Evolutionary conservation across 768 basidiomycete genomes (phyloP), one percentile per base, ranked within the genome.

Genomic region (Tephrocybe sp.): DNA sequence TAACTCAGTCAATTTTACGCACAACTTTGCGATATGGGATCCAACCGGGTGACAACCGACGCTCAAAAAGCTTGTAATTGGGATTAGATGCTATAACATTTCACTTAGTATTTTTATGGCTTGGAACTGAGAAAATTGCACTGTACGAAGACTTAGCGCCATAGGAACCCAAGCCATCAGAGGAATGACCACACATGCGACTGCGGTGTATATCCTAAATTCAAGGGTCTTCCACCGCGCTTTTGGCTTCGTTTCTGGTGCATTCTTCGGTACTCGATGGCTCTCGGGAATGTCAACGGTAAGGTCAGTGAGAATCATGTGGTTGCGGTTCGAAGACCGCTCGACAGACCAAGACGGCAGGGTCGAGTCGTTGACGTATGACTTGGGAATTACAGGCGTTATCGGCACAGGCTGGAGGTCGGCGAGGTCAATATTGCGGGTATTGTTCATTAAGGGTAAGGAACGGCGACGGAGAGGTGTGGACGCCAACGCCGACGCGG

Each of bases 81-180:
- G 80, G 80, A 66, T 93, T 85, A 41, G 78, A 77, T 30, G 77
- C 90, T 92, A 28, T 2, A 43, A 47, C 15, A 45, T 9, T 40
- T 27, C 31, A 13, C 9, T 44, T 5, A 51, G 5, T n/a, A 27
- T 9, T 4, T n/a, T 11, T 19, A 25, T 22, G 5, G 3, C 16
- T 1, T 24, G 11, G 5, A 19, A n/a, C 7, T n/a, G n/a, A n/a
- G n/a, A n/a, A 24, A 11, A 19, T 18, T 79, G 16, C 7, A 7
- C 5, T 89, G 68, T 68, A 97, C 95, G 57, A 48, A 71, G 75
- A 62, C 93, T 95, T 55, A 95, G 63, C 19, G 72, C 70, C 19
- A 89, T 73, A 0, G 92, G 89, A 54, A 87, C 73, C 80, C 84
- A 90, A 4, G 78, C 69, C 87, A 98, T 89, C 45, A 83, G 57